Conservation (phyloP, 2,329 filamentous ascomycete genomes). For the Daldinia sp. region DNA sequence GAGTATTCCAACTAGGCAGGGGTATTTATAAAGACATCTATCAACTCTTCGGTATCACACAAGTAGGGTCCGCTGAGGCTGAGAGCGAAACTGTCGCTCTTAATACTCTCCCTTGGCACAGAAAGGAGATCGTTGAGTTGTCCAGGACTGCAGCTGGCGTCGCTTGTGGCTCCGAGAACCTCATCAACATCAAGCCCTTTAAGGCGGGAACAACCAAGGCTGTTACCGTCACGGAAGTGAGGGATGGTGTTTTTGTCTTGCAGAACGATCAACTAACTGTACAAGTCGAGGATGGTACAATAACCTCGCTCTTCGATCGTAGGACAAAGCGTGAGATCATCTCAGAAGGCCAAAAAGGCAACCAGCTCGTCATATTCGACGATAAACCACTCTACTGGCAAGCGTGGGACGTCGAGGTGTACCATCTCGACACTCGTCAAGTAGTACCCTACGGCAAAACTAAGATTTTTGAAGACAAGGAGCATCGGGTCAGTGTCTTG, state of each 20-base stretch:
- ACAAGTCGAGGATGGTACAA: slow-evolving; percentile 75
- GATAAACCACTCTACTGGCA: slow-evolving; percentile 98
- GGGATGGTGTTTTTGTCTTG: slow-evolving; percentile 75
- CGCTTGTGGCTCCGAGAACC: slow-evolving; percentile 63
- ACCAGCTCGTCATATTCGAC: slow-evolving; percentile 93
- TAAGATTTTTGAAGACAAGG: slow-evolving; percentile 73
- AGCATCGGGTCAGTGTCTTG: slow-evolving; percentile 80
- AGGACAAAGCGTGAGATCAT: slow-evolving; percentile 79
- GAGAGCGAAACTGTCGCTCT: slow-evolving; percentile 68
- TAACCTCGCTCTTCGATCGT: slow-evolving; percentile 85
- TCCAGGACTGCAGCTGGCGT: slow-evolving; percentile 62
- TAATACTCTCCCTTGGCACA: slow-evolving; percentile 88
- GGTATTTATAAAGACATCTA: slow-evolving; percentile 76
- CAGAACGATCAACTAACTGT: slow-evolving; percentile 80
- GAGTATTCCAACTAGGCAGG: slow-evolving; percentile 80
- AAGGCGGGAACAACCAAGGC: slow-evolving; percentile 55
- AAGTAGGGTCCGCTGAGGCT: slow-evolving; percentile 49
- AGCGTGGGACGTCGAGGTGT: slow-evolving; percentile 98
- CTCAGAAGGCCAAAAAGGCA: slow-evolving; percentile 76
- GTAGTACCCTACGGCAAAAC: slow-evolving; percentile 76
- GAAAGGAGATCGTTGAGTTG: slow-evolving; percentile 75
- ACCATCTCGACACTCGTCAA: slow-evolving; percentile 85
- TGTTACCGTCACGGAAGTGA: slow-evolving; percentile 61
- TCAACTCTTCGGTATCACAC: slow-evolving; percentile 69
- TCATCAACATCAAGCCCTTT: slow-evolving; percentile 61